These are phyloP conservation scores for Carex pumila DNA, from an alignment of 176 grass and related monocot species.

Conservation along the genomic window DNA sequence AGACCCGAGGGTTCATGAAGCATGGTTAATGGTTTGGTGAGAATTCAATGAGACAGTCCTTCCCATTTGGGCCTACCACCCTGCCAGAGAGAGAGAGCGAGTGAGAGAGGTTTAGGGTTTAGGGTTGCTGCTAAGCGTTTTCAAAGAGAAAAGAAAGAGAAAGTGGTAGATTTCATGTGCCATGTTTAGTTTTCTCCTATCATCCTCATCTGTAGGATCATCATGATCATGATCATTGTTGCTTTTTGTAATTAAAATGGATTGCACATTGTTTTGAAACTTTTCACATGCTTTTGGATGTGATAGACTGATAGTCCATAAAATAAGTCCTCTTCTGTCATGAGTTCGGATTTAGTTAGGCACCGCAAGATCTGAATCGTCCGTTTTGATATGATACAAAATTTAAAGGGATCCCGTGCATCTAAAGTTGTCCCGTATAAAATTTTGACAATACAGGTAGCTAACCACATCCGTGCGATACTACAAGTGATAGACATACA, in stretches of 20 bases:
- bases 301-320: neutral
- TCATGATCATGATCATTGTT: neutral
- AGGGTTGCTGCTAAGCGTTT: neutral
- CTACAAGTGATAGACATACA: no score
- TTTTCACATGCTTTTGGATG: neutral
- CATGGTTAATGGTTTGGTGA: slow-evolving; percentile 20
- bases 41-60: slow-evolving; percentile 31
- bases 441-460: no score
- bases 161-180: neutral
- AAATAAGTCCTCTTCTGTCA: neutral
- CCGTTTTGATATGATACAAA: no score
- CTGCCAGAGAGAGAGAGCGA: neutral
- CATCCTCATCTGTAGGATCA: neutral
- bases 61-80: neutral
- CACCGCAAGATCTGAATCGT: no score
- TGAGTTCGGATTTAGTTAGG: no score
- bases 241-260: neutral
- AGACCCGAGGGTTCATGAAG: neutral
- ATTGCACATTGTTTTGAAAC: neutral
- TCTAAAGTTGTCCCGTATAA: no score
- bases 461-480: no score
- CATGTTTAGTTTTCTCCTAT: neutral
- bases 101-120: no score
- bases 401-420: no score
- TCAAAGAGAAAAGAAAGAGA: neutral